phyloP scores from a whole-genome alignment of 495 filamentous ascomycete genomes.

The Hypoxylon cercidicola region DNA sequence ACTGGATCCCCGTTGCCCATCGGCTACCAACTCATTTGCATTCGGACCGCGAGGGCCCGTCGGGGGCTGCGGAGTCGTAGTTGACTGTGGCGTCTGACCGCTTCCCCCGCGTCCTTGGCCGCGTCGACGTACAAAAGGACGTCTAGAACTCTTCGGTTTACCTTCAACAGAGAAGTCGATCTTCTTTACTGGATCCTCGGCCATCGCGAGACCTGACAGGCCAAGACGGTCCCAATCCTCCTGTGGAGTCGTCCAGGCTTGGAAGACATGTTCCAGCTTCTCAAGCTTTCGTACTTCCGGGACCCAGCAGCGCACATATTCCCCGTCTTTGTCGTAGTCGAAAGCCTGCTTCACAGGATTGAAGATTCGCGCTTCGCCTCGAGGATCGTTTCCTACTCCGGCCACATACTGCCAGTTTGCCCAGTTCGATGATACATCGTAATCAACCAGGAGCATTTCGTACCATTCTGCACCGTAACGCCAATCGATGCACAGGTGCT shows the following conservation, averaged over 20 bases:
- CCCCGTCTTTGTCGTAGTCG: constrained; percentile 72
- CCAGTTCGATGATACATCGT: constrained; percentile 78
- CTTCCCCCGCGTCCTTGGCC: constrained; percentile 40
- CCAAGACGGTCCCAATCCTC: constrained; percentile 62
- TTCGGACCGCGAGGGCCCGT: constrained; percentile 1
- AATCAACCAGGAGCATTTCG: constrained; percentile 73
- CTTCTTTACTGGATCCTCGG: constrained; percentile 64
- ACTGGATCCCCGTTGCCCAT: not conserved
- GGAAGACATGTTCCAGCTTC: constrained; percentile 68
- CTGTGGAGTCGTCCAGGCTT: constrained; percentile 67
- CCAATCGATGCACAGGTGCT: constrained; percentile 79
- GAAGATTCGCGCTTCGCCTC: constrained; percentile 71
- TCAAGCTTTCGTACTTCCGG: constrained; percentile 64
- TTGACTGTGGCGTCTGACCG: constrained; percentile 9
- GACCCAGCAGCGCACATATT: constrained; percentile 75
- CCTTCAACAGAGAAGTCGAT: constrained; percentile 64
- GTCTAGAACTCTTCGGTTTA: constrained; percentile 48
- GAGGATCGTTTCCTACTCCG: constrained; percentile 78
- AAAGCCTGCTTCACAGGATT: constrained; percentile 77
- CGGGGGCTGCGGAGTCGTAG: not conserved
- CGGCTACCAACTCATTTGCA: constrained; percentile 6
- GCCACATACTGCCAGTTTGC: constrained; percentile 81
- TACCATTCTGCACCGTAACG: constrained; percentile 82
- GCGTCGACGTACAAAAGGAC: constrained; percentile 46
- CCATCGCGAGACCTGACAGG: constrained; percentile 60